Evolutionary conservation across 495 filamentous ascomycete species (phyloP), one percentile per base, ranked within the genome.

Genomic region (Lasiosphaeris hirsuta): DNA sequence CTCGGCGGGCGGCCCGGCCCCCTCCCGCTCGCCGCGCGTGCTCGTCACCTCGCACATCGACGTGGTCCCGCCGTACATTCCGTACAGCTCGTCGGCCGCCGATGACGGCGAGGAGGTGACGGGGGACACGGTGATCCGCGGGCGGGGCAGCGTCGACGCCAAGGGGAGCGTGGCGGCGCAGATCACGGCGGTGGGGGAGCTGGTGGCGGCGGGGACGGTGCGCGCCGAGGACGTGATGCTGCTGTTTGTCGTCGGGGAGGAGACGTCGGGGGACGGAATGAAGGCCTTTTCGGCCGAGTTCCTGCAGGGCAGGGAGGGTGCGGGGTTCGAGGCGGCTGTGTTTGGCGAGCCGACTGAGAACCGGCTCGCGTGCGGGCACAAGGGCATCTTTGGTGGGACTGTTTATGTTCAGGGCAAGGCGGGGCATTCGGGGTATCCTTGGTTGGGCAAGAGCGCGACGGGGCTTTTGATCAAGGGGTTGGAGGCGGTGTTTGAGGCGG

Each of bases 321-420:
- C n/a, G 6, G 42, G 57, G 3, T 63, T 78, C 47, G 53, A 66
- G 10, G 81, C 89, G 4, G 83, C 90, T 57, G 88, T 97, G 68
- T 97, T 96, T 65, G 93, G 87, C 41, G 93, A 97, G 66, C 93
- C 93, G 10, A 97, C 93, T 0, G 90, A 96, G 61, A 79, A 85
- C 51, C 86, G 86, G 67, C 87, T 97, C 30, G 91, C 90, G 1
- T 81, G 87, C 37, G 93, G 93, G 0, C 93, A 97, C 75, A 97
- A 97, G 67, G 93, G 93, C 4, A 86, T 86, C 62, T 64, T 88
- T 3, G 72, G 72, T 9, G 85, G 90, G 60, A 72, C 77, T 7
- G 56, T 97, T 41, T 72, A 72, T 19, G 87, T 87, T 0, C 75
- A 79, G 44, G 93, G 93, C 34, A 87, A 85, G 58, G 90, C 91